These are phyloP conservation scores for Talaromyces pinophilus DNA, from an alignment of 2,329 filamentous ascomycete genomes.

Conservation along the genomic window DNA sequence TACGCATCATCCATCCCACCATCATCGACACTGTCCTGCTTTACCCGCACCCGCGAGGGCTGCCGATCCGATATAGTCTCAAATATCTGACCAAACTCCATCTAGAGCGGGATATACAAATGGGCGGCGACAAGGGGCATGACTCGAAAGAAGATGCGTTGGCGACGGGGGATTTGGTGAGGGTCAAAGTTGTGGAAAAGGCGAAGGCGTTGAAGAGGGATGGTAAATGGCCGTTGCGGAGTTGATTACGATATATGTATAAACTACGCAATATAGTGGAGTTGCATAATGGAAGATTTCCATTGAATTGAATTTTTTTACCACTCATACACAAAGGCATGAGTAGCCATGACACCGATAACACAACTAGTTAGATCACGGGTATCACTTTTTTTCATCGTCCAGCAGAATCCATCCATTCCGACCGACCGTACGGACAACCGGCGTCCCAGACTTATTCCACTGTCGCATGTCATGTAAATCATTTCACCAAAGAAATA, in stretches of 20 bases:
- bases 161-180: conserved; percentile 82
- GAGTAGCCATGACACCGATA: conserved; percentile 16
- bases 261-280: neutral
- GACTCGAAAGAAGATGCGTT: conserved; percentile 91
- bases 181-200: conserved; percentile 66
- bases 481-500: conserved; percentile 15
- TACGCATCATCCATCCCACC: conserved; percentile 79
- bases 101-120: conserved; percentile 77
- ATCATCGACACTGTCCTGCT: conserved; percentile 84
- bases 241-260: conserved; percentile 40
- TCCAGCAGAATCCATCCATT: neutral
- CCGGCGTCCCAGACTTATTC: rapidly evolving
- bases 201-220: conserved; percentile 67
- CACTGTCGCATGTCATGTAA: neutral
- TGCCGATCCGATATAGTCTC: conserved; percentile 78
- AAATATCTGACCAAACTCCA: conserved; percentile 70
- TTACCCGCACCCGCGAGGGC: conserved; percentile 73
- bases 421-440: neutral
- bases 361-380: conserved; percentile 6
- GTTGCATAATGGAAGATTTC: neutral
- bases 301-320: conserved; percentile 4
- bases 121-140: conserved; percentile 67
- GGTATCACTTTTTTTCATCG: conserved; percentile 10
- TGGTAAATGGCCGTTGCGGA: conserved; percentile 44
- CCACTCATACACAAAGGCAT: neutral